Evolutionary conservation across 2,329 filamentous ascomycete genomes (phyloP).

Genomic region (Nigrospora sphaerica): DNA sequence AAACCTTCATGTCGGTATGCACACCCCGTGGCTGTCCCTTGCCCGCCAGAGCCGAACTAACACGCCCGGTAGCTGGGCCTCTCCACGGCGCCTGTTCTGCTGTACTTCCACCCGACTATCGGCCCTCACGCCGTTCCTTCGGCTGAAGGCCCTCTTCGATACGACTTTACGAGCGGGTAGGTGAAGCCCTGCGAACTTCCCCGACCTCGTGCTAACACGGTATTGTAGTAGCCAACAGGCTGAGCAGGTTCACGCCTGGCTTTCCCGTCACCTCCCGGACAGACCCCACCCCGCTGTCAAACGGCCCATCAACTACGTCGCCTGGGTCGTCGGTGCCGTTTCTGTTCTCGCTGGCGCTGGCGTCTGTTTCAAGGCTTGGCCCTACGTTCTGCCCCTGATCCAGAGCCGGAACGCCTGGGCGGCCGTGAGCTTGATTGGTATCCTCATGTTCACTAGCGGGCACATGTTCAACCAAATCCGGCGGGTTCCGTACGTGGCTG

Average conservation of each 20-base stretch:
- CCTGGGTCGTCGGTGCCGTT: conserved; percentile 61
- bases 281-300: conserved; percentile 70
- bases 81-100: conserved; percentile 85
- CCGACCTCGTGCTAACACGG: neutral
- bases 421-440: conserved; percentile 76
- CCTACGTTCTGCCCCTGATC: conserved; percentile 73
- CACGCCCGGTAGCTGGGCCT: conserved; percentile 64
- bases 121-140: conserved; percentile 71
- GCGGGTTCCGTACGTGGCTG: conserved; percentile 85
- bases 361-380: conserved; percentile 62
- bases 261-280: conserved; percentile 70
- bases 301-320: conserved; percentile 82
- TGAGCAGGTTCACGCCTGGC: conserved; percentile 72
- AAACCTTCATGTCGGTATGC: conserved; percentile 77
- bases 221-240: conserved; percentile 59
- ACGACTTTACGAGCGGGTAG: conserved; percentile 79
- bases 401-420: conserved; percentile 95
- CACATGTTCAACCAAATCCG: conserved; percentile 99
- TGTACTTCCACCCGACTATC: conserved; percentile 78
- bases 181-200: conserved; percentile 15
- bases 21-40: conserved; percentile 1
- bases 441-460: conserved; percentile 88
- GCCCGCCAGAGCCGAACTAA: neutral
- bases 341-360: conserved; percentile 65
- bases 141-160: conserved; percentile 64